Conservation (phyloP, 768 basidiomycete species). For the Flagelloscypha sp. region DNA sequence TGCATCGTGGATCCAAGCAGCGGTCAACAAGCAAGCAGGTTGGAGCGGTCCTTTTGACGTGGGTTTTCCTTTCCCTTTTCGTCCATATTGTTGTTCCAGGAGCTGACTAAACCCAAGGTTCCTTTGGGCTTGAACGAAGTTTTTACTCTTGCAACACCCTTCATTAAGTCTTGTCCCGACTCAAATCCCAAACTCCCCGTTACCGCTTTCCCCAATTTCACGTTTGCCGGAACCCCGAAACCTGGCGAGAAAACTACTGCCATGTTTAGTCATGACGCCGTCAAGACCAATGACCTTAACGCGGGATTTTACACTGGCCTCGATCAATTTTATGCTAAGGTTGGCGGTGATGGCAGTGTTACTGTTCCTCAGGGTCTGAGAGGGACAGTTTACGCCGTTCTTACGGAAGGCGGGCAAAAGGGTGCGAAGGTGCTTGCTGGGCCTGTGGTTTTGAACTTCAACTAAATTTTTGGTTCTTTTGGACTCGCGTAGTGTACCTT, state of each 20-base stretch:
- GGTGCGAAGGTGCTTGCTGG: conserved; percentile 40
- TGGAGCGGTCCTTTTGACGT: conserved; percentile 50
- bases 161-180: conserved; percentile 47
- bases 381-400: conserved; percentile 45
- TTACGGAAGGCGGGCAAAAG: conserved; percentile 26
- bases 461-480: no score
- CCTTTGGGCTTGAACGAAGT: conserved; percentile 24
- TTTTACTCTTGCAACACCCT: conserved; percentile 31
- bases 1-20: conserved; percentile 43
- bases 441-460: conserved; percentile 27
- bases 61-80: conserved; percentile 11
- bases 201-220: conserved; percentile 44
- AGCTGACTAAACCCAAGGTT: conserved; percentile 17
- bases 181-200: conserved; percentile 45
- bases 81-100: conserved; percentile 15
- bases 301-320: conserved; percentile 43
- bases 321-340: conserved; percentile 23
- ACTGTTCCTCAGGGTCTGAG: conserved; percentile 27
- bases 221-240: conserved; percentile 17
- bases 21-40: conserved; percentile 31
- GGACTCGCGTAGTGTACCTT: no score
- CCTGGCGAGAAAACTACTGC: conserved; percentile 20
- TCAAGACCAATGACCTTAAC: conserved; percentile 19
- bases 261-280: conserved; percentile 17
- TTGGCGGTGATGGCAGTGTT: conserved; percentile 21